phyloP scores from a whole-genome alignment of 2,329 filamentous ascomycete species.

The Trichoderma atroviride region DNA sequence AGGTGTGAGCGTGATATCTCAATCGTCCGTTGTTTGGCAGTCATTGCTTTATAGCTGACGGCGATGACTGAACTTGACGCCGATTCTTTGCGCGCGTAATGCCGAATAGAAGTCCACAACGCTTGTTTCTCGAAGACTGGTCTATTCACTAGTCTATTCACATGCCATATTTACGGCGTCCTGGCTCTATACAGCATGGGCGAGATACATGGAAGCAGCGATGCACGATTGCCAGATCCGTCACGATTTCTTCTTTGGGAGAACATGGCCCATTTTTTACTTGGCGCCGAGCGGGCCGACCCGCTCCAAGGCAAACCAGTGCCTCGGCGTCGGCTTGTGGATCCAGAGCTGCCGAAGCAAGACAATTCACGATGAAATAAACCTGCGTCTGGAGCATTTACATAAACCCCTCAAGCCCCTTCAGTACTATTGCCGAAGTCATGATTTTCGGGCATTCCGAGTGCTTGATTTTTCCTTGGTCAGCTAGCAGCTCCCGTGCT shows the following conservation, averaged over 20 bases:
- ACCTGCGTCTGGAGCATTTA: background rate
- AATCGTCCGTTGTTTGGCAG: background rate
- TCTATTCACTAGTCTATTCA: no score
- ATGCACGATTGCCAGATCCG: background rate
- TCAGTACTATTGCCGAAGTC: background rate
- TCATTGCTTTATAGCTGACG: background rate
- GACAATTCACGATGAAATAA: background rate
- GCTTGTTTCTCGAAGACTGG: background rate
- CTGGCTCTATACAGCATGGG: no score
- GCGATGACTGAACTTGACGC: background rate
- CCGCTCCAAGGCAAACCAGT: background rate
- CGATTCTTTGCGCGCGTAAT: background rate
- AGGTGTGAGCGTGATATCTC: background rate
- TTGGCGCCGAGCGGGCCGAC: background rate
- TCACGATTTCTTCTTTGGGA: background rate
- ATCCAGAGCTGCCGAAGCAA: background rate
- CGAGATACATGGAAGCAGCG: no score
- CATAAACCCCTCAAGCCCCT: background rate
- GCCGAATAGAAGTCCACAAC: background rate
- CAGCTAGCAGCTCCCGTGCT: background rate
- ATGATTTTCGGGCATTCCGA: background rate
- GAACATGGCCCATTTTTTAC: background rate
- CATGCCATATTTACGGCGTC: background rate
- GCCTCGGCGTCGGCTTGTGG: background rate
- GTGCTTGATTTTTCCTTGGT: background rate